These are phyloP conservation scores for Pholiota microspora DNA, from an alignment of 768 basidiomycete genomes.

Conservation along the genomic window DNA sequence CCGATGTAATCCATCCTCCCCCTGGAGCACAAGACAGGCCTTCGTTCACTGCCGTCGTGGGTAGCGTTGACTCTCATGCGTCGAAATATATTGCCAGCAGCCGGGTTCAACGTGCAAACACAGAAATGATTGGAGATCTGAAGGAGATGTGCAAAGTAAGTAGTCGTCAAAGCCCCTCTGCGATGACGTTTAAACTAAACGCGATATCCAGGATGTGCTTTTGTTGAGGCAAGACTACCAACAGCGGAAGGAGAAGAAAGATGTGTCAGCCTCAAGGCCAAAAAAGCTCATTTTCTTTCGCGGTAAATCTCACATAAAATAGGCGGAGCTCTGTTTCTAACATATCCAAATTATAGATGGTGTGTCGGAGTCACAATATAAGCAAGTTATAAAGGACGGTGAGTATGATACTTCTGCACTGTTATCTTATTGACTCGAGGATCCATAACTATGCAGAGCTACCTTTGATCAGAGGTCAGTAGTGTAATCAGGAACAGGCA, in stretches of 20 bases:
- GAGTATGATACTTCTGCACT: constrained; percentile 15
- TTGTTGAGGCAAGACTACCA: constrained; percentile 54
- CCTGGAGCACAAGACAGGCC: constrained; percentile 77
- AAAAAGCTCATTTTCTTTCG: constrained; percentile 74
- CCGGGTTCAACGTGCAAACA: constrained; percentile 60
- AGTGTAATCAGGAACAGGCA: neutral
- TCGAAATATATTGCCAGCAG: constrained; percentile 65
- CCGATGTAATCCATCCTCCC: constrained; percentile 82
- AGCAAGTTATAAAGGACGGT: constrained; percentile 37
- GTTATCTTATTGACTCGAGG: constrained; percentile 1
- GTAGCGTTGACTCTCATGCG: constrained; percentile 67
- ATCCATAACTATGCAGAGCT: constrained; percentile 44
- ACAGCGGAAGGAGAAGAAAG: constrained; percentile 43
- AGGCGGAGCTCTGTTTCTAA: no score
- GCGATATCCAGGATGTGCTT: constrained; percentile 48
- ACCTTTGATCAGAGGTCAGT: constrained; percentile 50
- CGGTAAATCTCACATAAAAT: constrained; percentile 35
- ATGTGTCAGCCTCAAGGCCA: constrained; percentile 48
- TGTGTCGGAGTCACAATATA: constrained; percentile 52
- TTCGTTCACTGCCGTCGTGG: constrained; percentile 77
- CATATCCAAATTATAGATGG: constrained; percentile 37
- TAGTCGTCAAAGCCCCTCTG: no score
- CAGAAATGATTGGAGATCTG: constrained; percentile 77
- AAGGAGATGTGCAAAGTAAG: constrained; percentile 61
- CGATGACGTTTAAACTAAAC: no score